Evolutionary conservation across 352 stramenopile species (phyloP), one percentile per base, ranked within the genome.

Genomic region (Blastocystis sp.): DNA sequence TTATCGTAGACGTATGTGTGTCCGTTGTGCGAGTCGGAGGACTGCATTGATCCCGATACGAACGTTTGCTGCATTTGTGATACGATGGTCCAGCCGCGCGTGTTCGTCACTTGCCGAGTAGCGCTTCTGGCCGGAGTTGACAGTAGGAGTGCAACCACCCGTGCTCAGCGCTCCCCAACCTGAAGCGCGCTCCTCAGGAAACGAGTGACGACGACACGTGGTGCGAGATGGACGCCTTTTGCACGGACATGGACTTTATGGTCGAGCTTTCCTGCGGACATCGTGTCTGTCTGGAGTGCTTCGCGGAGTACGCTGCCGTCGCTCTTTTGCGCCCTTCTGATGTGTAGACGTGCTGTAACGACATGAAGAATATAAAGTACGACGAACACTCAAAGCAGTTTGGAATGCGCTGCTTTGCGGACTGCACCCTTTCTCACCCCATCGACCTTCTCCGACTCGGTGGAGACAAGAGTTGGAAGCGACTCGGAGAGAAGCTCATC

Each of bases 161-260:
- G 29, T 85, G 74, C 29, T 85, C 74, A 60, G 74, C 74, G 0
- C 37, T 85, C 3, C 74, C 74, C 24, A 85, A 63, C 45, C 24
- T 85, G 33, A 85, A 85, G 0, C 55, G 50, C 51, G 74, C 74
- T 13, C 74, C 74, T 3, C 19, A 16, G 24, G 35, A 21, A 16
- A 3, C 29, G 9, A 31, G 26, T 37, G 74, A 85, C 13, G 74
- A 85, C 26, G 50, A 51, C 2, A 59, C 65, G 9, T 85, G 74
- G 74, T 85, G 74, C 61, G 74, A 85, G 60, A 85, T 85, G 74
- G 74, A 85, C 3, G 74, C 74, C n/a, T 85, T 85, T 41, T 85
- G 74, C 37, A 26, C 50, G 10, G 74, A 85, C 31, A 85, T 85
- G 74, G 45, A 35, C 26, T 85, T 85, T 85, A 85, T 85, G 74